Conservation (phyloP, 139 green algal species). For the Chlorella sp. region DNA sequence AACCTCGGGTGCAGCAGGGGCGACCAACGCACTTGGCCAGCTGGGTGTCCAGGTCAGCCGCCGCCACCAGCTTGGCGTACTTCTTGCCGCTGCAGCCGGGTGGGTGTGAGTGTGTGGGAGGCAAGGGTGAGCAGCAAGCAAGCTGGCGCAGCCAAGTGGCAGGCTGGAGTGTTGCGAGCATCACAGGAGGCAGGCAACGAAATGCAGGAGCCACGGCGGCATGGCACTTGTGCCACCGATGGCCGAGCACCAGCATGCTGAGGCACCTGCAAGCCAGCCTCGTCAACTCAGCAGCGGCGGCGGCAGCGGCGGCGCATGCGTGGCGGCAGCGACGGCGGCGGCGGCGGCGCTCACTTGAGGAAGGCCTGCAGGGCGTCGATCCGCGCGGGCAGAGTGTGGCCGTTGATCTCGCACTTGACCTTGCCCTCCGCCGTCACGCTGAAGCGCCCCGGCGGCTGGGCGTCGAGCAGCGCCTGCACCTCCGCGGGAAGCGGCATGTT, state of each 20-base stretch:
- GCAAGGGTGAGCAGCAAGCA: background rate
- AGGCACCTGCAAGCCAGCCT: too few species aligned
- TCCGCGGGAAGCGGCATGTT: background rate
- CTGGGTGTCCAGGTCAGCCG: slow-evolving; percentile 24
- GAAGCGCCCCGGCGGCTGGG: background rate
- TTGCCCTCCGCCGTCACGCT: slow-evolving; percentile 26
- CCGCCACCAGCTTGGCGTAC: slow-evolving; percentile 40
- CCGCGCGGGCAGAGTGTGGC: slow-evolving; percentile 31
- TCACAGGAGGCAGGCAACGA: background rate
- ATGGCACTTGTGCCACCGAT: background rate
- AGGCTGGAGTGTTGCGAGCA: background rate
- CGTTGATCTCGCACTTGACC: slow-evolving; percentile 47
- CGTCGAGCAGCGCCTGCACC: background rate
- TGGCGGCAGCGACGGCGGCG: background rate
- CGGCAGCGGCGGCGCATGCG: background rate
- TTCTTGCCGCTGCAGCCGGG: slow-evolving; percentile 45
- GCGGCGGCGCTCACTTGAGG: slow-evolving; percentile 32
- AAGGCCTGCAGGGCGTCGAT: slow-evolving; percentile 34
- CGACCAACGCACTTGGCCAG: slow-evolving; percentile 67
- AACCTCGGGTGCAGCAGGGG: background rate
- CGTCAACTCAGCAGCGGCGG: too few species aligned
- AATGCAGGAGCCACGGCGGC: background rate
- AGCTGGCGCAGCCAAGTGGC: too few species aligned
- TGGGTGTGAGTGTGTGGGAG: too few species aligned
- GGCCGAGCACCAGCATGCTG: background rate